Conservation (phyloP, 2,329 filamentous ascomycete species). For the Pseudomassariella vexata region DNA sequence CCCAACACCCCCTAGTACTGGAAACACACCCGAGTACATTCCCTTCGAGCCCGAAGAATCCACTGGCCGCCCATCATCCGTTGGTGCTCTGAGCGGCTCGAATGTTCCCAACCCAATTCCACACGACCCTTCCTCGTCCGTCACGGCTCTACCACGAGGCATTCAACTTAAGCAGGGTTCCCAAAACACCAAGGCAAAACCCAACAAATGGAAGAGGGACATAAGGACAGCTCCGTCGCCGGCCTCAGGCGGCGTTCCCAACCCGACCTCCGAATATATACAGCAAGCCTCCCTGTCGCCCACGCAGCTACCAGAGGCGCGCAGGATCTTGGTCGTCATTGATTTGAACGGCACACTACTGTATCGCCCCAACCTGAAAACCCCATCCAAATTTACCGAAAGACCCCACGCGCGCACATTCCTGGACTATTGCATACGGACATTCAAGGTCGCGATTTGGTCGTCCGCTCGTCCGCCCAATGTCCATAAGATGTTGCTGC, state of each 20-base stretch:
- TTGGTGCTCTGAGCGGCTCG: too few species aligned
- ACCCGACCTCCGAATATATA: slow-evolving; percentile 58
- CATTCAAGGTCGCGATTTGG: slow-evolving; percentile 83
- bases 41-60: too few species aligned
- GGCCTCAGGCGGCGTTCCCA: slow-evolving; percentile 53
- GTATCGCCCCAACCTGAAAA: slow-evolving; percentile 52
- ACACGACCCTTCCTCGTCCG: too few species aligned
- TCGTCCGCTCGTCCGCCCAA: slow-evolving; percentile 76
- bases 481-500: slow-evolving; percentile 60
- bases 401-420: slow-evolving; percentile 67
- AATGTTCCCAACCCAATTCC: too few species aligned
- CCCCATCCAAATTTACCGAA: slow-evolving; percentile 49
- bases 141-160: too few species aligned
- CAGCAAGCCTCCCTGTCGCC: slow-evolving; percentile 40
- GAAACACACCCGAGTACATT: too few species aligned
- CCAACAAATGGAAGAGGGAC: too few species aligned
- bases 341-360: slow-evolving; percentile 93
- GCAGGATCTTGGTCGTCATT: slow-evolving; percentile 72
- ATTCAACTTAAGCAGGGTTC: too few species aligned
- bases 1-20: too few species aligned
- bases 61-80: too few species aligned
- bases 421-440: slow-evolving; percentile 65
- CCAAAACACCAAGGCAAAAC: too few species aligned
- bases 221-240: too few species aligned
- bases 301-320: slow-evolving; percentile 35